phyloP scores from a whole-genome alignment of 108 stramenopile genomes.

The Nannochloropsis granulata region DNA sequence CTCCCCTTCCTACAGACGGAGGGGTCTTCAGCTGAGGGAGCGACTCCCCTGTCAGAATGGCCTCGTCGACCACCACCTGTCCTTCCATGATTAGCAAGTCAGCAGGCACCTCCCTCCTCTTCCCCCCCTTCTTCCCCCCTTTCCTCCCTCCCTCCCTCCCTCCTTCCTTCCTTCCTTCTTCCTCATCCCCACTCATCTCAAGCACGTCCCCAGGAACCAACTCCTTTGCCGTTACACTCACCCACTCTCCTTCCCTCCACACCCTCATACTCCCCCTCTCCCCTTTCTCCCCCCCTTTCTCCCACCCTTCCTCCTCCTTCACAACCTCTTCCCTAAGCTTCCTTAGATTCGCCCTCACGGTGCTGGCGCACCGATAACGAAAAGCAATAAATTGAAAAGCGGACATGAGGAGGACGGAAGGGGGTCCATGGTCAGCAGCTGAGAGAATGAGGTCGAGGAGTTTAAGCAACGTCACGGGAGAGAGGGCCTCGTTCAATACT shows the following conservation, averaged over 20 bases:
- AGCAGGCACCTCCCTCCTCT: conserved; percentile 49
- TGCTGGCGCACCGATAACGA: not conserved
- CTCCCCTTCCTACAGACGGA: not conserved
- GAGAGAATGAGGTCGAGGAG: not conserved
- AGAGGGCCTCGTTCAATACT: not conserved
- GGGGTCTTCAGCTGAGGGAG: conserved; percentile 68
- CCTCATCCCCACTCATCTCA: not conserved
- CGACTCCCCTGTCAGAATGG: conserved; percentile 85
- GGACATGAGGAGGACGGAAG: not conserved
- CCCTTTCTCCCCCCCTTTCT: not conserved
- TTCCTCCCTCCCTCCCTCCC: not conserved
- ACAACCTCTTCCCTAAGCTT: not conserved
- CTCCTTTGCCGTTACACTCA: not conserved
- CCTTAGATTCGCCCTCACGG: not conserved
- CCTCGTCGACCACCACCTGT: conserved; percentile 77
- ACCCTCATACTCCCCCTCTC: not conserved
- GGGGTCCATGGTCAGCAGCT: not conserved
- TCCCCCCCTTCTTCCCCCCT: not conserved
- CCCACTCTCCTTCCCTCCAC: conserved; percentile 10
- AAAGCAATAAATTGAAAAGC: not conserved
- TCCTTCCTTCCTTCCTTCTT: not conserved
- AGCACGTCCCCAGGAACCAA: conserved; percentile 16
- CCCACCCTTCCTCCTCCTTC: not conserved
- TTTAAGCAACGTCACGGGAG: not conserved
- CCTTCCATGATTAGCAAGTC: conserved; percentile 73